A percentile compares a stretch with the other conserved stretches of the same genome.
Evolutionary conservation across 305 asterid genomes (phyloP).

Genomic region (Fraxinus latifolia): DNA sequence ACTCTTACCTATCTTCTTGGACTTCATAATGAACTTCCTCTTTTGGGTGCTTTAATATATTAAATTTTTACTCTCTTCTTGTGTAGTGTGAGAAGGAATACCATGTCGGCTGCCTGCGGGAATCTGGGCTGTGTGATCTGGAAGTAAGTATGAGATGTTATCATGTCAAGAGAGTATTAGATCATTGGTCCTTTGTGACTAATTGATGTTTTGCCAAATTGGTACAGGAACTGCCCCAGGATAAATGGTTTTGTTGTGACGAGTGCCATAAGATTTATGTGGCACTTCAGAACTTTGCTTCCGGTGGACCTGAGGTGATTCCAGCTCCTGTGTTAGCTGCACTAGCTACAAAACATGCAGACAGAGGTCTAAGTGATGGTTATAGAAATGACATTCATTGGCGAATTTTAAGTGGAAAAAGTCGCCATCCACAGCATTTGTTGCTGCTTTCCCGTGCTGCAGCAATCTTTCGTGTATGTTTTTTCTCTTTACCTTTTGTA

Average conservation of each 20-base stretch:
- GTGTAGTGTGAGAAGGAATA: conserved; percentile 92
- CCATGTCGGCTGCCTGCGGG: conserved; percentile 93
- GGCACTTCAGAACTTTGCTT: conserved; percentile 54
- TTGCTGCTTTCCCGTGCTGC: conserved; percentile 85
- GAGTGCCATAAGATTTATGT: conserved; percentile 65
- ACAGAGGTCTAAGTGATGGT: conserved; percentile 41
- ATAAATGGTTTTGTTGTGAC: conserved; percentile 93
- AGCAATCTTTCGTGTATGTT: conserved; percentile 85
- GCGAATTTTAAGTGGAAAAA: conserved; percentile 82
- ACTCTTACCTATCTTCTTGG: conserved; percentile 7
- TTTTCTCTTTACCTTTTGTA: conserved; percentile 10
- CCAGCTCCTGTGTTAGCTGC: conserved; percentile 57
- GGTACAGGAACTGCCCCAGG: conserved; percentile 83
- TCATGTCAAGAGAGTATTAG: conserved; percentile 1
- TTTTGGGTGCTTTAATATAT: neutral
- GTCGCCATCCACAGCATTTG: conserved; percentile 69
- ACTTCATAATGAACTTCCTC: neutral
- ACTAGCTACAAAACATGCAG: conserved; percentile 48
- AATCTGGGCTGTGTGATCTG: conserved; percentile 68
- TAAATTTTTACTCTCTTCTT: conserved; percentile 7
- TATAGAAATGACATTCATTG: conserved; percentile 55
- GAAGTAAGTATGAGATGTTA: conserved; percentile 45
- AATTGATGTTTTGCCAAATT: conserved; percentile 22
- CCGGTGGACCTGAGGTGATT: conserved; percentile 58
- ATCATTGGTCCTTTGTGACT: conserved; percentile 11